Percentiles rank a stretch among this genome's conserved stretches.
These are phyloP conservation scores for Lactarius akahatsu DNA, from an alignment of 768 basidiomycete species.

Conservation along the genomic window DNA sequence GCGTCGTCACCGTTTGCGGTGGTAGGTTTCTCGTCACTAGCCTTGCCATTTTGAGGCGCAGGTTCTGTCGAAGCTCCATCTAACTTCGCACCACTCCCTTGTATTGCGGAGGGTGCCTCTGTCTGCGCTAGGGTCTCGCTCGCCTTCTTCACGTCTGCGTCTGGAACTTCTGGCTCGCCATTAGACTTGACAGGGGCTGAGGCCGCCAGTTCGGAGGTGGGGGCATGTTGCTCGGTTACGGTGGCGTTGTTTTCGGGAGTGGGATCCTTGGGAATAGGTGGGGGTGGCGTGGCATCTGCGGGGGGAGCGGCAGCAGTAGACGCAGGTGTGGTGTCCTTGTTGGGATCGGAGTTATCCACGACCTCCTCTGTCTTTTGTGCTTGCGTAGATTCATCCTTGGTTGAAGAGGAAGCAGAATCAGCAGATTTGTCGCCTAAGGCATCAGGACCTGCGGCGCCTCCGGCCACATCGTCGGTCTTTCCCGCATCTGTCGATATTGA, in stretches of 20 bases:
- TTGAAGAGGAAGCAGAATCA: background rate
- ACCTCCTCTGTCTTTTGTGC: background rate
- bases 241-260: constrained; percentile 1
- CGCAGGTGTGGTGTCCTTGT: background rate
- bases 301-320: background rate
- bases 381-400: background rate
- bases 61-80: background rate
- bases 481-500: background rate
- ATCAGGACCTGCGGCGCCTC: background rate
- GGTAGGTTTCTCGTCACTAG: background rate
- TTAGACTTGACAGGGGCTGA: background rate
- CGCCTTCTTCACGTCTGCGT: background rate
- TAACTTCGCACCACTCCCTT: background rate
- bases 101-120: background rate
- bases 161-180: background rate
- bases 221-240: background rate
- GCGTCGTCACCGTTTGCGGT: background rate
- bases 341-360: background rate
- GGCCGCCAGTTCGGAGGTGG: background rate
- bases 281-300: background rate
- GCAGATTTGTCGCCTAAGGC: background rate
- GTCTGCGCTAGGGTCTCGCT: background rate
- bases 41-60: background rate
- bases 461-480: background rate
- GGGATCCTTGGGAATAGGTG: background rate